These are phyloP conservation scores for Halophytophthora batemanensis DNA, from an alignment of 352 stramenopile species.

Conservation along the genomic window DNA sequence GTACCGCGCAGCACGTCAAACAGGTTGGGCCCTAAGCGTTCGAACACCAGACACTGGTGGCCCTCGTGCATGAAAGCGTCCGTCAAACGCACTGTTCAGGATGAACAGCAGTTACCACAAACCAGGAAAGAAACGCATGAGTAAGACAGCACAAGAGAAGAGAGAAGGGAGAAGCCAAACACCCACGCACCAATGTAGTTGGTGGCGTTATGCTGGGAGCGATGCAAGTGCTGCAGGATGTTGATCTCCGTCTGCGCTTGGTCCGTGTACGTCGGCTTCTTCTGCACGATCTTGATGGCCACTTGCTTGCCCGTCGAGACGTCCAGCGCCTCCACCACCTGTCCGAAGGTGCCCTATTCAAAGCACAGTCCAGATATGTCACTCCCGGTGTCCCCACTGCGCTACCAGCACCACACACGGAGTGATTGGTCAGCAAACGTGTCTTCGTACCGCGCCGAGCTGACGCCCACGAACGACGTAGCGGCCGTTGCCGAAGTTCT, in stretches of 20 bases:
- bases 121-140: no score
- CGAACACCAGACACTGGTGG: conserved; percentile 99
- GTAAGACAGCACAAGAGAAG: neutral
- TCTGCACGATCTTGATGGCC: conserved; percentile 99
- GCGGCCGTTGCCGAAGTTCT: conserved; percentile 72
- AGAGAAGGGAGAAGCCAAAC: conserved; percentile 2
- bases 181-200: conserved; percentile 89
- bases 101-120: neutral
- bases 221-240: conserved; percentile 91
- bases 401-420: neutral
- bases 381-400: conserved; percentile 4
- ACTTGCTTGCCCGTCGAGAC: conserved; percentile 83
- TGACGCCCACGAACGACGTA: conserved; percentile 69
- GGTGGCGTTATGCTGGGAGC: conserved; percentile 64
- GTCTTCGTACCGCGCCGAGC: conserved; percentile 61
- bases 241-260: conserved; percentile 98
- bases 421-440: no score
- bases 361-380: conserved; percentile 7
- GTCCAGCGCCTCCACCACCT: conserved; percentile 80
- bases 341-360: conserved; percentile 76
- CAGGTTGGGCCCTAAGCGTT: conserved; percentile 94
- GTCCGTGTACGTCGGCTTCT: conserved; percentile 95
- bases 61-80: conserved; percentile 95
- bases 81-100: conserved; percentile 83
- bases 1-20: conserved; percentile 97